Base-by-base conservation (phyloP, 2,329 filamentous ascomycete species). In the Balansia obtecta region DNA sequence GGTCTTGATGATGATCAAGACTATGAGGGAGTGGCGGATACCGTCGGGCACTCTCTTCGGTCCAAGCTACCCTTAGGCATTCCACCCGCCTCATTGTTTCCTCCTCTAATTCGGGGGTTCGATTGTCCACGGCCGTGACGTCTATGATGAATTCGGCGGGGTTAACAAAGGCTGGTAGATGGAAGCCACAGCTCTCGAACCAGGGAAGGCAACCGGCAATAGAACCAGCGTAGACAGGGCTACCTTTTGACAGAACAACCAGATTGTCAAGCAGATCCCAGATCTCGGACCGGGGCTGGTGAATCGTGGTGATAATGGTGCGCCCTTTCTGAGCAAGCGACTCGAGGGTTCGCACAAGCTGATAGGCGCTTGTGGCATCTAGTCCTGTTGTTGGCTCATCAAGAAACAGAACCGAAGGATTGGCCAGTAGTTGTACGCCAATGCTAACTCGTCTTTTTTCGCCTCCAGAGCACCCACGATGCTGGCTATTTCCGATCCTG, bases 361-460 rank as follows among this genome's bases (percentile, higher is more conserved):
- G 85, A 57, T 80, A 87, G 0, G 86, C 86, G 59, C 82, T 88
- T 1, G 84, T 87, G 0, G 85, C 84, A 65, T 90, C 86, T 8
- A 90, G 71, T 0, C 84, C 85, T 1, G 85, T 89, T 0, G 86
- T 90, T 0, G 86, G 85, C 58, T 90, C 86, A 58, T 91, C 86
- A 20, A 88, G 74, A 62, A 88, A 89, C 7, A 90, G 67, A 1
- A 90, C 76, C 6, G 83, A 87, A 1, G 86, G 86, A 60, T 89
- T 90, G 4, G 83, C 80, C n/a, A 90, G 70, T 50, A 90, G 71
- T 64, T 89, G 86, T 4, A 90, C 85, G 2, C 85, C 86, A 45
- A 90, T 86, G 54, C 83, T 88, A 0, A 83, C 84, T 33, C 86
- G 71, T 54, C 86, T 73, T 69, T 88, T 89, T 63, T 90, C 86